phyloP scores from a whole-genome alignment of 2,329 filamentous ascomycete genomes.

The Ophiocordyceps camponoti-rufipedis region DNA sequence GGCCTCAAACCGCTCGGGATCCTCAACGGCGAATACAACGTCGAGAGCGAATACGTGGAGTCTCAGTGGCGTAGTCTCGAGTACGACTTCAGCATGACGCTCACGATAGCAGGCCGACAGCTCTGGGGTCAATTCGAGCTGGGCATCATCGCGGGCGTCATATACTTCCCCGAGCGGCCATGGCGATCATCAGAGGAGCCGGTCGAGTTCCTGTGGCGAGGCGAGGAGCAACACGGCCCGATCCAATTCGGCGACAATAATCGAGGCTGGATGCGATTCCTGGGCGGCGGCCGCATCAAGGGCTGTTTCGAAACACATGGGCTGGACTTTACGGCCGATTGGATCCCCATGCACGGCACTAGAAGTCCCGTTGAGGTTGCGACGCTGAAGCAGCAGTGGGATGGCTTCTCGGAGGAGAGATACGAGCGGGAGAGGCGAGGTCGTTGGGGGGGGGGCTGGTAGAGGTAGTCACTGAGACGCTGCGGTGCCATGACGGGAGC shows the following conservation, averaged over 20 bases:
- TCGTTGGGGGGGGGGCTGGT: no score
- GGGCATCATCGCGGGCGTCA: constrained; percentile 20
- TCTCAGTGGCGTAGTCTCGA: constrained; percentile 8
- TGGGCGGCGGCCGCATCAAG: constrained; percentile 17
- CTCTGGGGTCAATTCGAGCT: constrained; percentile 29
- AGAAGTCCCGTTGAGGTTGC: constrained; percentile 10
- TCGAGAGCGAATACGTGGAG: constrained; percentile 12
- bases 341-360: constrained; percentile 10
- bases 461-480: no score
- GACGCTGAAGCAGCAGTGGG: constrained; percentile 10
- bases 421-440: no score
- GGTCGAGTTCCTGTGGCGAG: constrained; percentile 18
- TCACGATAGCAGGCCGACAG: constrained; percentile 18
- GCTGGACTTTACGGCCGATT: constrained; percentile 10
- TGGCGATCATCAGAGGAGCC: constrained; percentile 10
- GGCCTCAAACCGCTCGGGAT: constrained; percentile 13
- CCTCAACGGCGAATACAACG: constrained; percentile 25
- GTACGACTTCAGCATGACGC: constrained; percentile 14
- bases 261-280: constrained; percentile 15
- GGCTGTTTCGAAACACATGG: constrained; percentile 12
- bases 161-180: constrained; percentile 20
- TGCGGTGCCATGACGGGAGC: neutral
- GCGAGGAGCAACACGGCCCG: constrained; percentile 11
- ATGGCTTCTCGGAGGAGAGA: constrained; percentile 10
- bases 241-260: constrained; percentile 10